phyloP scores from a whole-genome alignment of 2,329 filamentous ascomycete genomes.

The Zymoseptoria passerinii region DNA sequence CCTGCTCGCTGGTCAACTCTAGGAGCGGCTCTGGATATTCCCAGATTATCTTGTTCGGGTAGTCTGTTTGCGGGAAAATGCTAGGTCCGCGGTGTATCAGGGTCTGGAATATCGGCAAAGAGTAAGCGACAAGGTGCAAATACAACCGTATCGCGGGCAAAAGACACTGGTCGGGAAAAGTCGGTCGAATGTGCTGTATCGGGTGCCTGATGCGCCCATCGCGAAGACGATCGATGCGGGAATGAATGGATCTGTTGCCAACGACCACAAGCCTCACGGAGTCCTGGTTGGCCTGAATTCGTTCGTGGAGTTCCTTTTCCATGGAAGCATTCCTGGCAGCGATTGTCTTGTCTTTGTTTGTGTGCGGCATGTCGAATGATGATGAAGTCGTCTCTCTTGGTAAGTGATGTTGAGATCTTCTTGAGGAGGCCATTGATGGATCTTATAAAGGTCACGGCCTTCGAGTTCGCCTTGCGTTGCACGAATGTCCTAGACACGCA shows the following conservation, averaged over 20 bases:
- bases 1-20: neutral
- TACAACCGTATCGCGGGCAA: neutral
- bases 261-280: no score
- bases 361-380: no score
- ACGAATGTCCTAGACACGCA: neutral
- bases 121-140: neutral
- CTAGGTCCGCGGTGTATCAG: neutral
- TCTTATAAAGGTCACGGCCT: neutral
- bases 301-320: neutral
- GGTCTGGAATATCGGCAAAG: neutral
- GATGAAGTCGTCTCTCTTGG: no score
- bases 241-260: no score
- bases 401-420: no score
- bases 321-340: neutral
- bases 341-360: neutral
- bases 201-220: no score
- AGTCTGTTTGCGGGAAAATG: neutral
- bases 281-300: neutral
- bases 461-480: neutral
- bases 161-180: no score
- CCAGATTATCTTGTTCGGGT: neutral
- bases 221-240: no score
- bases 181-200: no score
- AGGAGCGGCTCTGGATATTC: neutral
- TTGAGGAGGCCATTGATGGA: neutral